phyloP scores from a whole-genome alignment of 176 grass and related monocot species.

The Hsuehochloa calcarea region DNA sequence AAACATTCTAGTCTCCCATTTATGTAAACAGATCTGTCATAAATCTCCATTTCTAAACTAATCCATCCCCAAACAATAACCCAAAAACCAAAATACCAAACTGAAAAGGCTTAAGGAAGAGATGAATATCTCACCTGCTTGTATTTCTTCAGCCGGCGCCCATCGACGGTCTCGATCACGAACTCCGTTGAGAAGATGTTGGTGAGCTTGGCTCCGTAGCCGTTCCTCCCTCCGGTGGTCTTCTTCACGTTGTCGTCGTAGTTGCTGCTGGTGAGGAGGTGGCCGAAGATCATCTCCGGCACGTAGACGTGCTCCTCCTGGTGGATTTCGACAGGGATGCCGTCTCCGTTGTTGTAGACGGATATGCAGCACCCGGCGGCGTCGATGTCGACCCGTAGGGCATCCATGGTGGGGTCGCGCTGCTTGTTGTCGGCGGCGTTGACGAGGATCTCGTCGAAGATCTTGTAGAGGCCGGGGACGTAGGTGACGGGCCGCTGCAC shows the following conservation, averaged over 20 bases:
- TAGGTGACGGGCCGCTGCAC: conserved; percentile 52
- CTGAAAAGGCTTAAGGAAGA: background rate
- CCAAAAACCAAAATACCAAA: background rate
- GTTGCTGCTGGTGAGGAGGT: conserved; percentile 96
- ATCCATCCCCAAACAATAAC: background rate
- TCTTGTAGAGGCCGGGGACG: conserved; percentile 96
- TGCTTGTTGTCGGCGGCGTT: conserved; percentile 99
- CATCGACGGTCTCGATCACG: conserved; percentile 79
- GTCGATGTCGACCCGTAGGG: conserved; percentile 80
- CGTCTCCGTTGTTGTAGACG: conserved; percentile 82
- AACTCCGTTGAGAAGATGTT: conserved; percentile 99
- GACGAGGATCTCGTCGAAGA: conserved; percentile 98
- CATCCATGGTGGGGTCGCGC: conserved; percentile 78
- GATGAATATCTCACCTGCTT: conserved; percentile 57
- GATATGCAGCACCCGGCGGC: conserved; percentile 51
- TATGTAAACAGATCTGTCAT: background rate
- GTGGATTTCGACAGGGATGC: conserved; percentile 87
- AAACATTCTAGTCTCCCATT: background rate
- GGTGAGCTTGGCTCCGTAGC: conserved; percentile 89
- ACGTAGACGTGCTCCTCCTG: conserved; percentile 88
- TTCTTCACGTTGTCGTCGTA: conserved; percentile 85
- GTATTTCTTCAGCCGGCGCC: conserved; percentile 67
- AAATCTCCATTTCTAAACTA: background rate
- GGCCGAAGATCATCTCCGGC: conserved; percentile 92
- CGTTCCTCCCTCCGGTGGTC: conserved; percentile 94